These are phyloP conservation scores for Tillandsia fasciculata DNA, from an alignment of 176 grass and related monocot genomes.

Conservation along the genomic window DNA sequence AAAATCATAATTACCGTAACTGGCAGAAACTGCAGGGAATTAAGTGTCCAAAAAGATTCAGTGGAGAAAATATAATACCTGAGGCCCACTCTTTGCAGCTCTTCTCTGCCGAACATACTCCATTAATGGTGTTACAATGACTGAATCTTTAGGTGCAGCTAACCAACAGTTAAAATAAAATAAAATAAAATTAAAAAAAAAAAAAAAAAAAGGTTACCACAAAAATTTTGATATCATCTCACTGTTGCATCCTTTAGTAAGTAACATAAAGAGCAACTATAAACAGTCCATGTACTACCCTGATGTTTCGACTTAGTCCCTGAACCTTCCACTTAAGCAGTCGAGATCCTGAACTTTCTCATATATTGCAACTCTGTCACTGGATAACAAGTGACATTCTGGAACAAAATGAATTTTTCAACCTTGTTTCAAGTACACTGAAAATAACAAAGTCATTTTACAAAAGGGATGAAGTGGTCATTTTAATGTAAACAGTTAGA, in stretches of 20 bases:
- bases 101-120: conserved; percentile 24
- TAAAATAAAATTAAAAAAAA: not conserved
- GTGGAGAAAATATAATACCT: conserved; percentile 7
- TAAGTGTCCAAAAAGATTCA: not conserved
- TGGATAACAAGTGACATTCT: too few species aligned
- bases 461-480: too few species aligned
- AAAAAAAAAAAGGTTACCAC: not conserved
- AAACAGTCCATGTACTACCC: too few species aligned
- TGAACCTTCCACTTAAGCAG: too few species aligned
- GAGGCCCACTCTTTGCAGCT: conserved; percentile 20
- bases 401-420: too few species aligned
- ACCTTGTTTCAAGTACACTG: too few species aligned
- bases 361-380: too few species aligned
- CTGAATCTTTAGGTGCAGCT: conserved; percentile 15
- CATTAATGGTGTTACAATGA: conserved; percentile 22
- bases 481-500: too few species aligned
- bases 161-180: not conserved
- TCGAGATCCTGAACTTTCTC: too few species aligned
- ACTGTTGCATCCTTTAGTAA: not conserved
- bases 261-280: too few species aligned
- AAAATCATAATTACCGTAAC: not conserved
- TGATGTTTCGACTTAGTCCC: too few species aligned
- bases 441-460: too few species aligned
- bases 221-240: not conserved
- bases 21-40: not conserved